Evolutionary conservation across 306 rosid genomes (phyloP), one percentile per base, ranked within the genome.

Genomic region (Fragaria nilgerrensis): DNA sequence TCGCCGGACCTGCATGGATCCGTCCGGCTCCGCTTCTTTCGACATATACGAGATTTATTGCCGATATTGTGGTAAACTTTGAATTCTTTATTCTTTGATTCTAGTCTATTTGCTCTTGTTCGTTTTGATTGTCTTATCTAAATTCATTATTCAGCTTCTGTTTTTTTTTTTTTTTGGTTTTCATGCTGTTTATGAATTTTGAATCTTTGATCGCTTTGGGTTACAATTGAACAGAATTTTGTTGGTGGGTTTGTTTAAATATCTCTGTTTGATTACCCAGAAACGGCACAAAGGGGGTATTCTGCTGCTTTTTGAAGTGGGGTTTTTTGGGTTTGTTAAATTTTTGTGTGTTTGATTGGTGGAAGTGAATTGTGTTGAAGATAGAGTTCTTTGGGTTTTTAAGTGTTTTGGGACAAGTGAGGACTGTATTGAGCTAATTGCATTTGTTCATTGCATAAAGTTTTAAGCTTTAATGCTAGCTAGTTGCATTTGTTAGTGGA

Each of bases 11-110:
- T 48, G 82, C 75, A 88, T 91, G 91, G 90, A 86, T 91, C 82
- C 86, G 29, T 82, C 79, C 25, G 81, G 75, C 77, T 75, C 81
- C 66, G 49, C 79, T 79, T 80, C 73, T 66, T 86, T 85, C 83
- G 91, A 91, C 68, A 87, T 92, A 80, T 82, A 78, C 48, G 84
- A 89, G 81, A 85, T 88, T 85, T 96, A 92, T 78, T 91, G 89
- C 53, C 89, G 87, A 69, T 96, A 70, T 78, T 89, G 83, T 72
- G 93, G 99, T 95, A 83, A 79, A 19, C 63, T 65, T 48, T 12
- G 12, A 43, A 10, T 29, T 12, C 15, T 58, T 27, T 12, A 64
- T 75, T 68, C 23, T 36, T 19, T 7, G 32, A 9, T 77, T 34
- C 5, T 17, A 16, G 22, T n/a, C 22, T 32, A 32, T 58, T 27